Percentiles rank a stretch among this genome's conserved stretches.
Conservation (phyloP, 192 early-diverging fungal species). For the Rhizophagus sp. region DNA sequence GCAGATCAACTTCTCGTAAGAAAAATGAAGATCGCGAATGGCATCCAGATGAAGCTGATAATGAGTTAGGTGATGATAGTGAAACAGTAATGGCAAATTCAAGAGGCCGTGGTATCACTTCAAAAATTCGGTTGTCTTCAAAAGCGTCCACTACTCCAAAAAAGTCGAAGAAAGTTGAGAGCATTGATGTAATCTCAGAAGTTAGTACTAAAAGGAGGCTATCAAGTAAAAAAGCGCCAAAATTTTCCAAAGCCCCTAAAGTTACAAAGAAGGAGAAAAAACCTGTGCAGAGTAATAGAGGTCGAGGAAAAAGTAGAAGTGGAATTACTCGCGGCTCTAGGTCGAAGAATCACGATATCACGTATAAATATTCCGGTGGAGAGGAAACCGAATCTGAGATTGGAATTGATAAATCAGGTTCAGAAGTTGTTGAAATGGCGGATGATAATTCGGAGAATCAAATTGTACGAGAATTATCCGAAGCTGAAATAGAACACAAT, state of each 20-base stretch:
- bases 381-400: neutral
- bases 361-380: neutral
- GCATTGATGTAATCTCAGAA: no score
- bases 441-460: neutral
- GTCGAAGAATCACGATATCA: neutral
- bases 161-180: neutral
- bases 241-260: neutral
- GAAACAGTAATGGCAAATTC: neutral
- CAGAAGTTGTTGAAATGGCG: neutral
- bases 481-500: neutral
- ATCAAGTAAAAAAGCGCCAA: neutral
- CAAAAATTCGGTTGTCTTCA: neutral
- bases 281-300: neutral
- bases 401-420: neutral
- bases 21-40: slow-evolving; percentile 9
- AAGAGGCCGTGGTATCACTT: neutral
- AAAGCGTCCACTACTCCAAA: neutral
- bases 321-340: neutral
- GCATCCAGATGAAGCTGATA: slow-evolving; percentile 1
- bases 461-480: neutral
- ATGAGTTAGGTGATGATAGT: neutral
- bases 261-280: neutral
- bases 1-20: neutral
- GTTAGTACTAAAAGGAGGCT: neutral
- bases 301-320: neutral